Evolutionary conservation across 306 rosid genomes (phyloP).

Genomic region (Mucuna pruriens): DNA sequence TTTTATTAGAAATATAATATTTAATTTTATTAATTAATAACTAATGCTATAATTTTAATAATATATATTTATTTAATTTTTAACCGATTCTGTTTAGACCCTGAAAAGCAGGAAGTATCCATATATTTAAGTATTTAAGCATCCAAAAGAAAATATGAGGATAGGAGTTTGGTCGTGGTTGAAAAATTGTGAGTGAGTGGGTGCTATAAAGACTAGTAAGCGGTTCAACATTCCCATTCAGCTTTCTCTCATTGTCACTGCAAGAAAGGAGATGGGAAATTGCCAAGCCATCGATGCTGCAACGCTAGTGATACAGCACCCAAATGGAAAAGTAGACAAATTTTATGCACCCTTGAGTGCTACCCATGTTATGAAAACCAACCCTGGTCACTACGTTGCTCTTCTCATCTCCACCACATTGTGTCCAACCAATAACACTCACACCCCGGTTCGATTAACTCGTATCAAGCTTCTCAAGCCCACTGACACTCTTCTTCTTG

Average conservation of each 20-base stretch:
- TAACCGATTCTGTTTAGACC: neutral
- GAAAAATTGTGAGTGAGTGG: constrained; percentile 14
- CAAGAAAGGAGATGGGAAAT: constrained; percentile 72
- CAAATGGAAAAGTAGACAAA: constrained; percentile 81
- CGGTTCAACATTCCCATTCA: constrained; percentile 15
- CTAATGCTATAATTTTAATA: no score
- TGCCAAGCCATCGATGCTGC: constrained; percentile 97
- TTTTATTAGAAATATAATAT: no score
- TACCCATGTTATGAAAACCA: constrained; percentile 71
- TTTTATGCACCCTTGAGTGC: constrained; percentile 69
- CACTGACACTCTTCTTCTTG: constrained; percentile 78
- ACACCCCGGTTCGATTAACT: constrained; percentile 66
- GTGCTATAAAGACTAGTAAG: constrained; percentile 14
- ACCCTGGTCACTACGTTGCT: constrained; percentile 94
- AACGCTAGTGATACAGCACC: constrained; percentile 76
- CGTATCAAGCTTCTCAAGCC: constrained; percentile 95
- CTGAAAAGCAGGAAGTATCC: neutral
- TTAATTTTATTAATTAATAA: no score
- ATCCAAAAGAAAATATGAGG: neutral
- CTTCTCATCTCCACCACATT: constrained; percentile 85
- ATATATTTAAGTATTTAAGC: neutral
- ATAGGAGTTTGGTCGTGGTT: neutral
- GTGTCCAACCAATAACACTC: constrained; percentile 42
- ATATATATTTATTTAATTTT: neutral
- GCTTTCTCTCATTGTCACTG: neutral